These are phyloP conservation scores for Claviceps pazoutovae DNA, from an alignment of 2,329 filamentous ascomycete species.

Conservation along the genomic window DNA sequence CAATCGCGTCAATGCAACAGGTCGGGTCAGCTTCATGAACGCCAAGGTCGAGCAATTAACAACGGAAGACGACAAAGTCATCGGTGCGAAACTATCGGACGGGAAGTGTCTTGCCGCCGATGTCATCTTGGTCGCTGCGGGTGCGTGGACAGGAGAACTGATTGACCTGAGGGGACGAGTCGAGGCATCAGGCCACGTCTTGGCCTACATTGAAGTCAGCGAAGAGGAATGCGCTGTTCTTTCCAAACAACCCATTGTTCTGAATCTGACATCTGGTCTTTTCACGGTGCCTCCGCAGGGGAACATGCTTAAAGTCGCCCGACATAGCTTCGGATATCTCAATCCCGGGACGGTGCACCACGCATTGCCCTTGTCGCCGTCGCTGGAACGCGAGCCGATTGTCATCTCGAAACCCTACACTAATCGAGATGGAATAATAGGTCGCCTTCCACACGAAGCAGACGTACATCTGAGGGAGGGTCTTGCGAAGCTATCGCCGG, in stretches of 20 bases:
- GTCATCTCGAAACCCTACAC: slow-evolving; percentile 24
- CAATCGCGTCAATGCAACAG: slow-evolving; percentile 36
- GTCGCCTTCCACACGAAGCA: slow-evolving; percentile 44
- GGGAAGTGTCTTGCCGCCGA: slow-evolving; percentile 39
- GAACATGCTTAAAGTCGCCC: slow-evolving; percentile 51
- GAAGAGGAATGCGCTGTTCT: slow-evolving; percentile 54
- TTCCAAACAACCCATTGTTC: slow-evolving; percentile 51
- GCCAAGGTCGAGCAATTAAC: slow-evolving; percentile 32
- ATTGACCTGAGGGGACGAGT: slow-evolving; percentile 65
- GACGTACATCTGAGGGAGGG: slow-evolving; percentile 46
- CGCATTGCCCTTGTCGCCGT: slow-evolving; percentile 19
- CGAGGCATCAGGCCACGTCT: slow-evolving; percentile 66
- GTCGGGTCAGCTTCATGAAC: slow-evolving; percentile 41
- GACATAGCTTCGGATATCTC: slow-evolving; percentile 55
- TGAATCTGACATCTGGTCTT: slow-evolving; percentile 57
- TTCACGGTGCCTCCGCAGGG: slow-evolving; percentile 60
- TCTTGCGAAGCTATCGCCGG: slow-evolving; percentile 46
- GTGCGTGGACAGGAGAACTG: slow-evolving; percentile 72
- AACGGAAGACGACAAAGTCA: slow-evolving; percentile 25
- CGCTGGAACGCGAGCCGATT: slow-evolving; percentile 15
- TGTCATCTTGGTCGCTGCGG: slow-evolving; percentile 67
- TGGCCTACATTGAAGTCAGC: slow-evolving; percentile 66
- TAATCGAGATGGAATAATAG: slow-evolving; percentile 23
- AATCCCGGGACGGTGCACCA: slow-evolving; percentile 30
- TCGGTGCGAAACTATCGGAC: slow-evolving; percentile 35